Percentiles rank a stretch among this genome's conserved stretches.
Evolutionary conservation across 345 rosid genomes (phyloP).

Genomic region (Eucalyptus curtisii): DNA sequence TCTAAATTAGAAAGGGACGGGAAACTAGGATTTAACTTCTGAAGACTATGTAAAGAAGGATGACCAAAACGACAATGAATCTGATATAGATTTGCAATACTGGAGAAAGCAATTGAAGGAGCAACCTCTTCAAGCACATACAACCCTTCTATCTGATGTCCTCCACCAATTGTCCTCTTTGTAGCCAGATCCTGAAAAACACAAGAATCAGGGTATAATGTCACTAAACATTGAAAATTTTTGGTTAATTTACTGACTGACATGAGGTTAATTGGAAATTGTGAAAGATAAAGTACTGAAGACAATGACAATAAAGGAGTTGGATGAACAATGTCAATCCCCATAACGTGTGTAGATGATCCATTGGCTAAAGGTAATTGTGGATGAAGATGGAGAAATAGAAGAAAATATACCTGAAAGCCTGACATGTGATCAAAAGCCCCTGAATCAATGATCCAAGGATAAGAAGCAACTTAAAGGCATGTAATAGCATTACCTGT

Average conservation of each 20-base stretch:
- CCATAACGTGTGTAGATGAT: background rate
- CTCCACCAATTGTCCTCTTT: too few species aligned
- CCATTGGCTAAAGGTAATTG: background rate
- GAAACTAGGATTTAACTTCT: too few species aligned
- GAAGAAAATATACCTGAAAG: too few species aligned
- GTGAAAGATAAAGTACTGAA: background rate
- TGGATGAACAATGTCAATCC: background rate
- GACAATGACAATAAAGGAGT: background rate
- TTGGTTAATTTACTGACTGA: too few species aligned
- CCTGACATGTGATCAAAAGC: background rate
- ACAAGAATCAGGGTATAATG: too few species aligned
- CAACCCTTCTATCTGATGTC: rapidly evolving
- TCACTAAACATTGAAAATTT: background rate
- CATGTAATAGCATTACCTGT: background rate
- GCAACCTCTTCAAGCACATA: background rate
- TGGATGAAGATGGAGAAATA: background rate
- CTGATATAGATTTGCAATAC: too few species aligned
- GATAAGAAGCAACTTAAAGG: rapidly evolving
- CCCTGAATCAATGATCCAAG: background rate
- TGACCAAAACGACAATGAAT: too few species aligned
- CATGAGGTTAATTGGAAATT: background rate
- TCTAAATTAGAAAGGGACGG: too few species aligned
- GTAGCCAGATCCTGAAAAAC: too few species aligned
- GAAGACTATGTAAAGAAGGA: rapidly evolving
- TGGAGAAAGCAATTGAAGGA: too few species aligned